Base-by-base conservation (phyloP, 345 rosid species). In the Gossypium ekmanianum region DNA sequence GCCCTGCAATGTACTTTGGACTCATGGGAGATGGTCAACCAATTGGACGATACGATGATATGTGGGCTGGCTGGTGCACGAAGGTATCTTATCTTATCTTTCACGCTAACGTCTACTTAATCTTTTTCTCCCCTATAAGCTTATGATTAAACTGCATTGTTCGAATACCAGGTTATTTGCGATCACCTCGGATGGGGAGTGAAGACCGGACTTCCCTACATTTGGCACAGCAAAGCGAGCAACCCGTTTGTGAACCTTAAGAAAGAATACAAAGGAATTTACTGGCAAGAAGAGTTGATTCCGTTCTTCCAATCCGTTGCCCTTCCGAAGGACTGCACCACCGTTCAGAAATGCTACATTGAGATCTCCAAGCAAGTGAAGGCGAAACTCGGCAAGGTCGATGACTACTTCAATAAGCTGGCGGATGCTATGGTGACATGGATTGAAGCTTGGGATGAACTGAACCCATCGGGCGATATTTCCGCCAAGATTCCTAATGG, bases 11-110 rank as follows among this genome's bases (percentile, higher is more conserved):
- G 94, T 92, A 92, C 83, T 92, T 90, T 51, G 87, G 97, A 24
- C 92, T 92, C 77, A 92, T 92, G 97, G 95, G 97, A 61, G 95
- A 92, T 79, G 93, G 95, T 63, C 97, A 92, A 77, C 97, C 97
- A 48, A 88, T 92, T 75, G 91, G 92, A 1, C 91, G 97, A 47
- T 90, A 92, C 2, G 96, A 92, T 58, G 96, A 92, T 72, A 92
- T 92, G 96, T 92, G 97, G 97, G 97, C 96, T 79, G 96, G 97
- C 51, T 92, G 97, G 97, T 89, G 92, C 84, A 82, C 75, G 44
- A 92, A 92, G 86, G 93, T 87, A 73, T 43, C 3, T n/a, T 73
- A 48, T 55, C 39, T 4, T 29, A 34, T 22, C 51, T 16, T n/a
- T 17, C 6, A 54, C 9, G 9, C 57, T 17, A 16, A 20, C 7